Percentiles rank a stretch among this genome's conserved stretches.
phyloP scores from a whole-genome alignment of 148 eudicot species.

The Vaccinium darrowii region DNA sequence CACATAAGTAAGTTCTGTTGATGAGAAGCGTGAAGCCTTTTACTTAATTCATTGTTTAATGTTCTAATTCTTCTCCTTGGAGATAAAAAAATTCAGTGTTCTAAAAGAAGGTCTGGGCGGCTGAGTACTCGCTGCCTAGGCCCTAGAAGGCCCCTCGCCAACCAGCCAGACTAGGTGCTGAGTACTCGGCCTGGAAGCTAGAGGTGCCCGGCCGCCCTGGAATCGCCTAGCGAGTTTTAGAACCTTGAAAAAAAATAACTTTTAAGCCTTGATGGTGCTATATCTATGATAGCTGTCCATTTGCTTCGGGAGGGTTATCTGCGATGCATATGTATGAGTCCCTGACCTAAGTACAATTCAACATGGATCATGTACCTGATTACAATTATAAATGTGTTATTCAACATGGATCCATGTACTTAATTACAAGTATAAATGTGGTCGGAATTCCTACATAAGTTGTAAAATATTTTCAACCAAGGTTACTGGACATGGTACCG shows the following conservation, averaged over 20 bases:
- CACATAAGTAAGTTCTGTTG: conserved; percentile 64
- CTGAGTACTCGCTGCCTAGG: no score
- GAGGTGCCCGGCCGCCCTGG: no score
- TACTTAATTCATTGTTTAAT: not conserved
- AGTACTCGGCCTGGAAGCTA: no score
- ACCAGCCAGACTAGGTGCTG: no score
- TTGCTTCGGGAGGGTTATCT: not conserved
- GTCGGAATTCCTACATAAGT: not conserved
- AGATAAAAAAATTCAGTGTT: not conserved
- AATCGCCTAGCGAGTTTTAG: no score
- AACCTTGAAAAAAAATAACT: not conserved
- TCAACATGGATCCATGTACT: not conserved
- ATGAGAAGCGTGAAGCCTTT: conserved; percentile 16
- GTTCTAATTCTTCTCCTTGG: conserved; percentile 2
- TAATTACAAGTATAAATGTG: not conserved
- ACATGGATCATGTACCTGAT: not conserved
- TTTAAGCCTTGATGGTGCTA: not conserved
- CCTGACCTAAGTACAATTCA: not conserved
- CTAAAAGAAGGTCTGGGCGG: no score
- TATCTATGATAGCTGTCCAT: not conserved
- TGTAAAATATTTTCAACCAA: not conserved
- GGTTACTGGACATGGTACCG: no score
- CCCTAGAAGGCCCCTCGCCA: no score
- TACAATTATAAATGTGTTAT: not conserved
- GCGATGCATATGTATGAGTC: not conserved